Base-by-base conservation (phyloP, 176 grass and related monocot species). In the Luzula sylvatica region DNA sequence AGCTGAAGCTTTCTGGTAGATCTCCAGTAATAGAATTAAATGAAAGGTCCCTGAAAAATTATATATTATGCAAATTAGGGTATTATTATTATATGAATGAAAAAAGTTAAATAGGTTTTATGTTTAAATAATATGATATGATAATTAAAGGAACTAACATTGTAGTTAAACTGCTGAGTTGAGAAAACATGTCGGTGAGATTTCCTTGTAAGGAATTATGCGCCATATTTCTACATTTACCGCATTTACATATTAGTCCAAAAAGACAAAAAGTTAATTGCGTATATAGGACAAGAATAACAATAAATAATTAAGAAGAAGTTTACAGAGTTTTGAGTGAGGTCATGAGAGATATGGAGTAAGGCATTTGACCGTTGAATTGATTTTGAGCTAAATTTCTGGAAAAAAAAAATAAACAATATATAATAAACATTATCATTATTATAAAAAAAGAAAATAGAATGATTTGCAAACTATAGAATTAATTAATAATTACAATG, bases 201-300 rank as follows among this genome's bases (percentile, higher is more conserved):
- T 76, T 86, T 60, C 92, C 92, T 68, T 86, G 77, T 50, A 96
- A 54, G 56, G 84, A 77, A 52, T 96, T 96, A 55, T 90, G 81
- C 38, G 53, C 70, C 68, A 90, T 78, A 59, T 90, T 82, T 76
- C 92, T 96, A 59, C 55, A 29, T 56, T 55, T 46, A 74, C 15
- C 20, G 73, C 3, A 56, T 21, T 42, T 40, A 50, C 11, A 38
- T 15, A 56, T 65, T 69, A 86, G 60, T 24, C 22, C 30, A 35
- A 15, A 50, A 68, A 21, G 27, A 65, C 23, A 71, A 55, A 18
- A 69, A 26, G 61, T 27, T 48, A 23, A 48, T 63, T 56, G 15
- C 15, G 17, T 61, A 28, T 26, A 43, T 20, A 23, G n/a, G n/a
- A n/a, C n/a, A n/a, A n/a, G n/a, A 21, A 49, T n/a, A 27, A 27